These are phyloP conservation scores for Starmerella gropengiesseri DNA, from an alignment of 805 yeast species.

Conservation along the genomic window DNA sequence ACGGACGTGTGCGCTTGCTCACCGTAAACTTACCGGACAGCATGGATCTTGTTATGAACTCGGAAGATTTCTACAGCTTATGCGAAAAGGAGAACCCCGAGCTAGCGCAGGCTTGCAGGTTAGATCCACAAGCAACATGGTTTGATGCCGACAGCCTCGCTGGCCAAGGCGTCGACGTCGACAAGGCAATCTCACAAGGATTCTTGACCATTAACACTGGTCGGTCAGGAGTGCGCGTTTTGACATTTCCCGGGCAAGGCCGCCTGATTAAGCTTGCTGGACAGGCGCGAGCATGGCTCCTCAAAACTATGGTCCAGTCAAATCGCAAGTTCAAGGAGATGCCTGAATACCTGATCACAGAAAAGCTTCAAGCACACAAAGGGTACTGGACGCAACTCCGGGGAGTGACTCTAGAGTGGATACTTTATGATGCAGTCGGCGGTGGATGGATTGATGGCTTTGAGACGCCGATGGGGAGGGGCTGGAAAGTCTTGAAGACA, in stretches of 20 bases:
- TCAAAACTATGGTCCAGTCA: constrained; percentile 23
- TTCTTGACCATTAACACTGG: constrained; percentile 30
- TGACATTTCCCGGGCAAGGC: constrained; percentile 33
- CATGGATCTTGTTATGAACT: constrained; percentile 28
- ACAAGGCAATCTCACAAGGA: constrained; percentile 26
- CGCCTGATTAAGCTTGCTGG: constrained; percentile 28
- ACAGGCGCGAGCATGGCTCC: constrained; percentile 30
- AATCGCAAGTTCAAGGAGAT: constrained; percentile 31
- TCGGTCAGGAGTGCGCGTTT: constrained; percentile 25
- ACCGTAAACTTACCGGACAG: constrained; percentile 27
- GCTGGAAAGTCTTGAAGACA: constrained; percentile 48
- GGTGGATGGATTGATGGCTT: constrained; percentile 47
- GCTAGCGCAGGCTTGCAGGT: constrained; percentile 23
- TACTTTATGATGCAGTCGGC: constrained; percentile 45
- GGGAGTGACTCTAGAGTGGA: constrained; percentile 44
- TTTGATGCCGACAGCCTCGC: constrained; percentile 24
- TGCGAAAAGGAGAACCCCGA: constrained; percentile 9
- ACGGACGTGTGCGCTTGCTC: constrained; percentile 26
- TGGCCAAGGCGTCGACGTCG: constrained; percentile 17
- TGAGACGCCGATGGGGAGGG: constrained; percentile 48
- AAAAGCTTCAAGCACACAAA: constrained; percentile 26
- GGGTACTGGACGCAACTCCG: constrained; percentile 37
- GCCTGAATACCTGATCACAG: constrained; percentile 29
- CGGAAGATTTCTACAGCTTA: constrained; percentile 20
- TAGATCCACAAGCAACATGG: constrained; percentile 26